These are phyloP conservation scores for Pythium volutum DNA, from an alignment of 352 stramenopile genomes.

Conservation along the genomic window DNA sequence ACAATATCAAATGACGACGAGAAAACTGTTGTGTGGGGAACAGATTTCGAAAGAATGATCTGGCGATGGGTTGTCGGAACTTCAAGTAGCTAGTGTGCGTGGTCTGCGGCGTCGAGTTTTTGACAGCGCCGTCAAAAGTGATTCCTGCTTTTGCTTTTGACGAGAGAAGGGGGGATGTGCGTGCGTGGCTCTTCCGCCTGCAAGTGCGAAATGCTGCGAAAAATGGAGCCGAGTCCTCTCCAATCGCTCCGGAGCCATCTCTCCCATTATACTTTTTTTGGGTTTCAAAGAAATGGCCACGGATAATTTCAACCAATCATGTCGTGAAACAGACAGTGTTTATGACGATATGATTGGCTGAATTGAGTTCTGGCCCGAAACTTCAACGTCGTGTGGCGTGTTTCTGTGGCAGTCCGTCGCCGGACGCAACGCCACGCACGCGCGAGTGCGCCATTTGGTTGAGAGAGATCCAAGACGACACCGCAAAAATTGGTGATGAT, in stretches of 20 bases:
- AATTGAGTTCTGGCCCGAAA: background rate
- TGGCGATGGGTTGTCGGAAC: background rate
- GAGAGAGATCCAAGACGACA: no score
- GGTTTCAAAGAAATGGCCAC: background rate
- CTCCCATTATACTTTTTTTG: background rate
- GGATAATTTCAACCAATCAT: conserved; percentile 1
- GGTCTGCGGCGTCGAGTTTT: background rate
- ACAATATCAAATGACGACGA: background rate
- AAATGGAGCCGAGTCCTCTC: no score
- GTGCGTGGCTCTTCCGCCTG: background rate
- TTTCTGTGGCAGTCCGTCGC: background rate
- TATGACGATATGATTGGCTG: background rate
- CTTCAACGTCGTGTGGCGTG: background rate
- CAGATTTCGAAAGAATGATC: background rate
- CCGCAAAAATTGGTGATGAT: background rate
- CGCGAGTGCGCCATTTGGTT: background rate
- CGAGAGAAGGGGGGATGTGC: background rate
- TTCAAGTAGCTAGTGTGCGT: background rate
- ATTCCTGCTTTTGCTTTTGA: no score
- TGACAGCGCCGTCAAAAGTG: background rate
- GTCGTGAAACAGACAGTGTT: background rate
- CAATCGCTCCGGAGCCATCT: background rate
- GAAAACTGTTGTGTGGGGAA: background rate
- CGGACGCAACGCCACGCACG: background rate
- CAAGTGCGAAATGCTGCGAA: no score